Conservation (phyloP, 1,284 basidiomycete species). For the Moesziomyces aphidis region DNA sequence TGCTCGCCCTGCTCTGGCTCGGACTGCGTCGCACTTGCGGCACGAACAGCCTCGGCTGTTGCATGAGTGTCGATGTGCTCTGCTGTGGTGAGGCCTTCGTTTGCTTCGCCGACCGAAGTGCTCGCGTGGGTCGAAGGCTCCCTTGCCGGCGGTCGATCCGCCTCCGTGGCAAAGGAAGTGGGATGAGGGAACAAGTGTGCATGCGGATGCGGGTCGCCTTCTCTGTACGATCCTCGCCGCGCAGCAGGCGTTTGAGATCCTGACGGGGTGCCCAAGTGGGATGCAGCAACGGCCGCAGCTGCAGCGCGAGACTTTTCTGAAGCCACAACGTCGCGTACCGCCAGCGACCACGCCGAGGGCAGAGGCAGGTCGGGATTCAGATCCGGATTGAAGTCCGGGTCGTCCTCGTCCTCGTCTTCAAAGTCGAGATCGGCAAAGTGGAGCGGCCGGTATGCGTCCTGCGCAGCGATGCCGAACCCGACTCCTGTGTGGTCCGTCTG, state of each 20-base stretch:
- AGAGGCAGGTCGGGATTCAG: slow-evolving; percentile 48
- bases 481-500: background rate
- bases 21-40: slow-evolving; percentile 1
- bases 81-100: background rate
- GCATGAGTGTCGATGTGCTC: background rate
- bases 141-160: slow-evolving; percentile 7
- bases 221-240: slow-evolving; percentile 2
- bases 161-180: background rate
- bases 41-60: background rate
- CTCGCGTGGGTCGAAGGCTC: background rate
- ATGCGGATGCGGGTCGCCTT: background rate
- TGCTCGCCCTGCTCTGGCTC: slow-evolving; percentile 9
- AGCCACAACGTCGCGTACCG: slow-evolving; percentile 54
- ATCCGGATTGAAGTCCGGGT: slow-evolving; percentile 56
- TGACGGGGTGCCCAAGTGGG: slow-evolving; percentile 38
- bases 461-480: slow-evolving; percentile 1
- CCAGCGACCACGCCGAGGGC: slow-evolving; percentile 53
- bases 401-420: slow-evolving; percentile 59
- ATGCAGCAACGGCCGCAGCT: slow-evolving; percentile 30
- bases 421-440: slow-evolving; percentile 54
- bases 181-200: slow-evolving; percentile 1
- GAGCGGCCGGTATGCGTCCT: slow-evolving; percentile 13
- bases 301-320: slow-evolving; percentile 40
- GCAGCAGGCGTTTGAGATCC: slow-evolving; percentile 23
- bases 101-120: background rate